Conservation (phyloP, 2,329 filamentous ascomycete species). For the Colletotrichum caudatum region DNA sequence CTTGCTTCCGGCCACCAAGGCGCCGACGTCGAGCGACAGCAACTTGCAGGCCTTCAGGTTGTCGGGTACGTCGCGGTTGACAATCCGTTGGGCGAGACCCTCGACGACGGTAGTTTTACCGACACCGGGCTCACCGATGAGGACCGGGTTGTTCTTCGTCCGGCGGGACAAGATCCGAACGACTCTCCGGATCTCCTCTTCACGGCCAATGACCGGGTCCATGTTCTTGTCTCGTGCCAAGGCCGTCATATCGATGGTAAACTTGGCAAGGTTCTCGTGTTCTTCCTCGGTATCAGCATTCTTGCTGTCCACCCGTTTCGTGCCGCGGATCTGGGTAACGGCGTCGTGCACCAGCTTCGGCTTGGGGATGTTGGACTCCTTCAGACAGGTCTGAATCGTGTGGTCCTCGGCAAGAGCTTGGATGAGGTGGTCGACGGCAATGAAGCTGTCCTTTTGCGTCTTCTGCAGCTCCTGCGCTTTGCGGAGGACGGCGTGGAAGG, state of each 20-base stretch:
- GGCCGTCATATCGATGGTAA: conserved; percentile 98
- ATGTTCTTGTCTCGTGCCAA: conserved; percentile 98
- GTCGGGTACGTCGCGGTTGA: conserved; percentile 95
- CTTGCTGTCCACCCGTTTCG: conserved; percentile 93
- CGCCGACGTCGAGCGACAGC: conserved; percentile 94
- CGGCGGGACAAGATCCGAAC: conserved; percentile 91
- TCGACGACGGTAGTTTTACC: conserved; percentile 99
- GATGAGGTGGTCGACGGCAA: conserved; percentile 96
- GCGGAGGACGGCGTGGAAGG: conserved; percentile 84
- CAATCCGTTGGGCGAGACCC: conserved; percentile 92
- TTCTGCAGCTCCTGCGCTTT: conserved; percentile 91
- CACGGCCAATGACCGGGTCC: conserved; percentile 95
- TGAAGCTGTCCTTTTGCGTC: conserved; percentile 96
- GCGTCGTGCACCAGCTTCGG: conserved; percentile 90
- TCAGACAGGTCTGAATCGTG: conserved; percentile 78
- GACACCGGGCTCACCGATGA: conserved; percentile 98
- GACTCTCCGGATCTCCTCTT: conserved; percentile 94
- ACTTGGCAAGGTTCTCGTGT: conserved; percentile 96
- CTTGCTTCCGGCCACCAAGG: conserved; percentile 96
- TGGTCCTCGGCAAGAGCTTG: conserved; percentile 84
- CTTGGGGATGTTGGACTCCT: conserved; percentile 92
- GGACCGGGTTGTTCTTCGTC: conserved; percentile 98
- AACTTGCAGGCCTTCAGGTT: conserved; percentile 94
- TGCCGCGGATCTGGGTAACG: conserved; percentile 92
- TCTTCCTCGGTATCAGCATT: conserved; percentile 93